phyloP scores from a whole-genome alignment of 495 filamentous ascomycete species.

The Cryomyces minteri region DNA sequence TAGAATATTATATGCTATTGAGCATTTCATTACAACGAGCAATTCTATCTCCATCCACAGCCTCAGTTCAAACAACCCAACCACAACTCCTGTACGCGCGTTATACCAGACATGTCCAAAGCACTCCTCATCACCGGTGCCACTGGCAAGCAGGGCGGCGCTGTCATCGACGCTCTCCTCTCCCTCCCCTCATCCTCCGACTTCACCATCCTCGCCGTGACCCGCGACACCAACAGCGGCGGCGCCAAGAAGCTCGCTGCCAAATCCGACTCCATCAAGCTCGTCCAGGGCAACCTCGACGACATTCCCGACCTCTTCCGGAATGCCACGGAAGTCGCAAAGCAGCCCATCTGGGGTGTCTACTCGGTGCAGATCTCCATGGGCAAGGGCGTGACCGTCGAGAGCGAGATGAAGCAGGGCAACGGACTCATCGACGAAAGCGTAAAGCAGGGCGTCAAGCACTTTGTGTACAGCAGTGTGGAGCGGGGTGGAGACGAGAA shows the following conservation, averaged over 20 bases:
- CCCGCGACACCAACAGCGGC: constrained; percentile 35
- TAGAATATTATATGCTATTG: no score
- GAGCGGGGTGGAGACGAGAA: constrained; percentile 44
- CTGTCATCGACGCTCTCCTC: constrained; percentile 38
- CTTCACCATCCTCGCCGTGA: constrained; percentile 50
- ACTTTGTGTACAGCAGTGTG: constrained; percentile 51
- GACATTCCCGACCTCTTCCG: constrained; percentile 33
- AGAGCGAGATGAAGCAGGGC: constrained; percentile 39
- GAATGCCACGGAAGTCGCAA: constrained; percentile 23
- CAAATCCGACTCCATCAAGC: constrained; percentile 26
- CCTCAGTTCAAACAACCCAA: no score
- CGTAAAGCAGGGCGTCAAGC: constrained; percentile 34
- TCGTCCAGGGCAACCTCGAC: constrained; percentile 40
- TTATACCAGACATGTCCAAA: constrained; percentile 8
- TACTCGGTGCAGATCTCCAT: constrained; percentile 19
- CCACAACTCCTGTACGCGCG: no score
- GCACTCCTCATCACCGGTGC: constrained; percentile 48
- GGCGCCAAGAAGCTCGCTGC: constrained; percentile 32
- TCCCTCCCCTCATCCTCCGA: constrained; percentile 14
- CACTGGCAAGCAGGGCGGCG: constrained; percentile 54
- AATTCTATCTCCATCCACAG: no score
- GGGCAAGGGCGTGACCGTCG: constrained; percentile 26
- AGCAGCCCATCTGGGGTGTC: constrained; percentile 28
- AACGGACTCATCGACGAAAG: constrained; percentile 39
- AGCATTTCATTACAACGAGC: no score